These are phyloP conservation scores for Crepidotus variabilis DNA, from an alignment of 768 basidiomycete species.

Conservation along the genomic window DNA sequence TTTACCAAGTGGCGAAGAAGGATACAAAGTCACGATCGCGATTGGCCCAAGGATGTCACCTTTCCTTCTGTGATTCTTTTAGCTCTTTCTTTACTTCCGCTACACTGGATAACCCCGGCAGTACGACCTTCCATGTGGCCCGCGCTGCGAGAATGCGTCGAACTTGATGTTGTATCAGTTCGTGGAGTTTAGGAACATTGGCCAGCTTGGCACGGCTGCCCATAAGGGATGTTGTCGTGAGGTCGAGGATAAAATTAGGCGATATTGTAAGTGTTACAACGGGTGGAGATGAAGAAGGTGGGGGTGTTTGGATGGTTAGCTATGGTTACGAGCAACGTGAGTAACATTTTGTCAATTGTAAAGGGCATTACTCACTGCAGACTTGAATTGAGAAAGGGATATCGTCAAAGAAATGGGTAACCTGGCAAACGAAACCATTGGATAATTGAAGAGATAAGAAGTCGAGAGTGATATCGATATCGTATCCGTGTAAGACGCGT, in stretches of 20 bases:
- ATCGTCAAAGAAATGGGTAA: slow-evolving; percentile 80
- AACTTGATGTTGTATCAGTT: slow-evolving; percentile 86
- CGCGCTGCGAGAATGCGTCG: slow-evolving; percentile 56
- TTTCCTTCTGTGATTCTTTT: slow-evolving; percentile 27
- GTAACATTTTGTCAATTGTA: neutral
- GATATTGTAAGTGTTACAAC: slow-evolving; percentile 70
- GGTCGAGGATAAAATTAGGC: slow-evolving; percentile 81
- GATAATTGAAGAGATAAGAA: slow-evolving; percentile 83
- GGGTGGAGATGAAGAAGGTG: slow-evolving; percentile 48
- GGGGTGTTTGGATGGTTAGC: slow-evolving; percentile 65
- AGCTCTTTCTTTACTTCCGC: slow-evolving; percentile 30
- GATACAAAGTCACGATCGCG: neutral
- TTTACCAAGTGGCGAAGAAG: neutral
- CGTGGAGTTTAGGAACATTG: slow-evolving; percentile 95
- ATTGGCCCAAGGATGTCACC: slow-evolving; percentile 10
- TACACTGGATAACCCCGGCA: slow-evolving; percentile 57
- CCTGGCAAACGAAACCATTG: slow-evolving; percentile 75
- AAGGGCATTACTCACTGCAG: slow-evolving; percentile 42
- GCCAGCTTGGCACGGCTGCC: slow-evolving; percentile 97
- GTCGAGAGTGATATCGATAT: slow-evolving; percentile 81
- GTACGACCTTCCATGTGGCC: slow-evolving; percentile 62
- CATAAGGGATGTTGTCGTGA: slow-evolving; percentile 88
- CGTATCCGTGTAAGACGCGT: slow-evolving; percentile 80
- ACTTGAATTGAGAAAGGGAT: slow-evolving; percentile 70
- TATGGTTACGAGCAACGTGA: slow-evolving; percentile 21